Percentiles rank a stretch among this genome's conserved stretches.
phyloP scores from a whole-genome alignment of 2,329 filamentous ascomycete genomes.

The Trichoderma cornu-damae region DNA sequence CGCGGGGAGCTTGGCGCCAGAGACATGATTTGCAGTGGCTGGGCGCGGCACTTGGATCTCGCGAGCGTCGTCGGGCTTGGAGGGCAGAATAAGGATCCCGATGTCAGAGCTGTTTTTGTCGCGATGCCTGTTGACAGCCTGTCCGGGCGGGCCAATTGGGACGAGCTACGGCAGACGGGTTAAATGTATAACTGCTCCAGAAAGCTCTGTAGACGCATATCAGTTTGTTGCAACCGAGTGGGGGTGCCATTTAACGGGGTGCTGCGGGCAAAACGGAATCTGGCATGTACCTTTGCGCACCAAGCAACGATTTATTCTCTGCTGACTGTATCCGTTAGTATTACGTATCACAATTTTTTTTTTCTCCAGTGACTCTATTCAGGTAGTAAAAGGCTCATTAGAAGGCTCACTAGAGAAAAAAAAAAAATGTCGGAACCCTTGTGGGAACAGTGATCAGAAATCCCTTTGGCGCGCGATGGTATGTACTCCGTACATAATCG shows the following conservation, averaged over 20 bases:
- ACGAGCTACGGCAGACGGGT: not conserved
- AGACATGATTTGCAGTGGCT: constrained; percentile 42
- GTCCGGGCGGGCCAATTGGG: constrained; percentile 10
- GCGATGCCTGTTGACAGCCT: constrained; percentile 17
- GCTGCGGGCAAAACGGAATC: not conserved
- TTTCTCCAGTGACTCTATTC: too few relatives aligned
- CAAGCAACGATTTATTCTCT: too few relatives aligned
- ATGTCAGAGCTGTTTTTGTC: not conserved
- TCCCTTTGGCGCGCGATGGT: too few relatives aligned
- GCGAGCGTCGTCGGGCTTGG: not conserved
- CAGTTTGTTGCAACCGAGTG: constrained; percentile 3
- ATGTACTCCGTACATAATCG: too few relatives aligned
- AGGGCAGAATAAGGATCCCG: not conserved
- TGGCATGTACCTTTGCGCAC: too few relatives aligned
- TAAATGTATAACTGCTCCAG: constrained; percentile 20
- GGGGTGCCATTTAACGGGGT: constrained; percentile 17
- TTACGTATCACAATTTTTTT: too few relatives aligned
- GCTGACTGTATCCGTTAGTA: too few relatives aligned
- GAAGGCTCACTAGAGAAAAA: too few relatives aligned
- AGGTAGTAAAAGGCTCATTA: too few relatives aligned
- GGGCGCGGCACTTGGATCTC: not conserved
- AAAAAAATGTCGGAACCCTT: too few relatives aligned
- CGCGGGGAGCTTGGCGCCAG: constrained; percentile 75
- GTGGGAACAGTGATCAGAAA: too few relatives aligned
- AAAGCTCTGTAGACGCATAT: constrained; percentile 25